These are phyloP conservation scores for Osmanthus fragrans DNA, from an alignment of 257 asterid genomes.

Conservation along the genomic window DNA sequence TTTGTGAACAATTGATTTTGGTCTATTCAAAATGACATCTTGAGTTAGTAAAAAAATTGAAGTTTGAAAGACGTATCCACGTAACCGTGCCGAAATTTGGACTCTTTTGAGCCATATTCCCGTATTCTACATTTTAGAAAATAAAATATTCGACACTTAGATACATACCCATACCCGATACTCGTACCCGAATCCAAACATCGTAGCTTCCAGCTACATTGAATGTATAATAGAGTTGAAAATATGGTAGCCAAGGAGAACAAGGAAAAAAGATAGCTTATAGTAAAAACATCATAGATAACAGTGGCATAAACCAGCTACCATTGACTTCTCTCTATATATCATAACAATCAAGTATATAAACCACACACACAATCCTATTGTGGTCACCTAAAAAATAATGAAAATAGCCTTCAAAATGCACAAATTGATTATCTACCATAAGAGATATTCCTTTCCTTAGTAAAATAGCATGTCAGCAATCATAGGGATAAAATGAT, in stretches of 20 bases:
- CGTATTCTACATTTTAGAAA: no score
- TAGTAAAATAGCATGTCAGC: neutral
- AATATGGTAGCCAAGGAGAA: neutral
- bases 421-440: neutral
- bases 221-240: neutral
- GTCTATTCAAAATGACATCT: no score
- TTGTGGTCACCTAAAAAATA: conserved; percentile 3
- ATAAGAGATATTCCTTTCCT: neutral
- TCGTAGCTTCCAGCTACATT: neutral
- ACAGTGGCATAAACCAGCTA: neutral
- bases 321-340: neutral
- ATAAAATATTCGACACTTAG: no score
- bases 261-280: neutral
- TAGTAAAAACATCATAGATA: neutral
- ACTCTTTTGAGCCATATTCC: no score
- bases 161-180: no score
- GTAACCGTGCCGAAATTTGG: no score
- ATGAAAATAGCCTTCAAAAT: neutral
- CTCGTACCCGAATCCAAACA: no score
- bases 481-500: neutral
- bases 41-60: no score
- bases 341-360: neutral
- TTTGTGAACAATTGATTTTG: no score
- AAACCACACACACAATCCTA: conserved; percentile 2
- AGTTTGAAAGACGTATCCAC: no score